Evolutionary conservation across 176 grass and related monocot species (phyloP), one percentile per base, ranked within the genome.

Genomic region (Oryza brachyantha): DNA sequence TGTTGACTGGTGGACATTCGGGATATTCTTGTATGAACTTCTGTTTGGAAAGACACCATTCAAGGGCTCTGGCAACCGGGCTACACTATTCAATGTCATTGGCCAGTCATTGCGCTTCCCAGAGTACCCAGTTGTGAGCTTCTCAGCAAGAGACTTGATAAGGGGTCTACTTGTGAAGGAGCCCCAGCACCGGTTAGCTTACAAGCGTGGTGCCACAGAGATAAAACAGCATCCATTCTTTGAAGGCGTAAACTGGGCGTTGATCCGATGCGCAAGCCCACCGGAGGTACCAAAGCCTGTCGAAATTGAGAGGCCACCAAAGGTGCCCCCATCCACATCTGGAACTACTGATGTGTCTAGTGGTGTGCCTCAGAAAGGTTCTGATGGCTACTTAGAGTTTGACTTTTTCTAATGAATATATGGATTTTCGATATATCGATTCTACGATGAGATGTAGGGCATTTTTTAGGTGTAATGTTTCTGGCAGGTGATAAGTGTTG

Each of bases 1-100:
- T 3, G 88, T 91, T 2, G 88, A 91, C 19, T 91, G 88, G 88
- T 91, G 88, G 88, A 91, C 88, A 19, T 87, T 84, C 42, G 88
- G 88, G 29, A 84, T 91, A 28, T 90, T 90, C 75, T 52, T 90
- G 73, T 90, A 86, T 2, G 88, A 90, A 37, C 80, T 90, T 26
- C 66, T 90, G 17, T 90, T 90, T 17, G 88, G 88, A 12, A 90
- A 84, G 75, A 90, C 88, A 17, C 88, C 88, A 32, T 90, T 90
- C 81, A 90, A 86, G 50, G 88, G 88, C 16, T 90, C 88, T 0
- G 80, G 88, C 58, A 90, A 90, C 48, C 66, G 84, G 45, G 88
- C 84, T 69, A 90, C 88, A 14, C 71, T 90, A 61, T 86, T 90
- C 88, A 90, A 90, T n/a, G 84, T 90, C 61, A 85, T 90, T 0